Base-by-base conservation (phyloP, 495 filamentous ascomycete genomes). In the Gamarada debralockiae region DNA sequence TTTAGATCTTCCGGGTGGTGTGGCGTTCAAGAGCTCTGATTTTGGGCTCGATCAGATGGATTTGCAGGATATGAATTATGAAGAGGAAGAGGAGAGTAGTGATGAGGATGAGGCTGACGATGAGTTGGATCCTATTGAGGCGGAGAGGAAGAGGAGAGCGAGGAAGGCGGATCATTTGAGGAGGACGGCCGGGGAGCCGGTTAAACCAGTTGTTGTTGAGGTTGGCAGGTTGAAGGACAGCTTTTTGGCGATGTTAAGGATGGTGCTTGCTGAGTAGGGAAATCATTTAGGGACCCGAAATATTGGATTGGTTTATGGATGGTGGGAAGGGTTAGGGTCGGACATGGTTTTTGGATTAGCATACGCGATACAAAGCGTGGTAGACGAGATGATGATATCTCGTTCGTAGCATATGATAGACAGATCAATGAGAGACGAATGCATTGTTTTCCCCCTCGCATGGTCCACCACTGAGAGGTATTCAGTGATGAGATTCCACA, bases 1-100 rank as follows among this genome's bases (percentile, higher is more conserved):
- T n/a, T 59, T 48, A 20, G 64, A 68, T 24, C 60, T 62, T 15
- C 73, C 72, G 7, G 82, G 78, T 17, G 70, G 68, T 47, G 63
- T 76, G 9, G 75, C 70, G 18, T 92, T 96, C 70, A 78, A 71
- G 56, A 78, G 79, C 31, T 83, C 77, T 52, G 92, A 97, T 66
- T 98, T 98, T 69, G 95, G 95, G 12, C 72, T 98, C 4, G 82
- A 95, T 62, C 81, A 86, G 67, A 84, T 88, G 74, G 90, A 96
- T 65, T 68, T 96, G 13, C 83, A 91, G 64, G 89, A 93, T 54
- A 82, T 97, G 61, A 80, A 78, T 36, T 84, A 86, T 8, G 89
- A 90, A 50, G 81, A 83, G 27, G 82, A 83, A 9, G 80, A 85
- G 12, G 71, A 72, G 5, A 69, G 69, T 1, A 75, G 74, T 55